Evolutionary conservation across 2,329 filamentous ascomycete genomes (phyloP), one percentile per base, ranked within the genome.

Genomic region (Cladobotryum protrusum): DNA sequence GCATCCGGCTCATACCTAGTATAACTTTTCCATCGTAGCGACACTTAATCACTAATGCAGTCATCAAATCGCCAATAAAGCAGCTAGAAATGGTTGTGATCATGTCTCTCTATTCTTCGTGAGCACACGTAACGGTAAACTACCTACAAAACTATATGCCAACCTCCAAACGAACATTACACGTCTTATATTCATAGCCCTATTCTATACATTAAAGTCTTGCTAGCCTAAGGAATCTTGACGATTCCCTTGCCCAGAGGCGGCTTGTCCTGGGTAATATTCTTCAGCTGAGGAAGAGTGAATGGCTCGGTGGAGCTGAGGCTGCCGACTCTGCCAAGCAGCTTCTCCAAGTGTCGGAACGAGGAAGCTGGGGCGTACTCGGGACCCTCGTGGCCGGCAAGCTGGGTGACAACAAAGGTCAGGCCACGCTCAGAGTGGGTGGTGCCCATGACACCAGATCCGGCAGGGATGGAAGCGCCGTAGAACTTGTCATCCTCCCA

Each of bases 351-450:
- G 51, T 88, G 83, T 33, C 87, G 72, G 62, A 87, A 89, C 0
- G 83, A 77, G 0, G 82, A 83, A 13, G 75, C 77, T 0, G 87
- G 84, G 15, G 81, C 78, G 60, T 87, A 89, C 65, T 87, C 81
- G 0, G 82, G 81, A 0, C 78, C 68, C 75, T 83, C 85, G 67
- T 91, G 85, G 0, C 88, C 88, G 0, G 76, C 71, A 11, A 85
- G 62, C 36, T 79, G 73, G 48, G 89, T 75, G 32, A 78, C 77
- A 3, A 83, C 81, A 56, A 81, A 87, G 0, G 87, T 93, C 43
- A 95, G 68, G 0, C 87, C 86, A 39, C 89, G 76, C 72, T 95
- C 89, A 0, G 82, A 85, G 58, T 87, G 81, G 14, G 78, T 77
- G 0, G 79, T 82, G 1, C 89, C 89, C 63, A 89, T 73, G 1